Evolutionary conservation across 2,329 filamentous ascomycete species (phyloP).

Genomic region (Claviceps maximensis): DNA sequence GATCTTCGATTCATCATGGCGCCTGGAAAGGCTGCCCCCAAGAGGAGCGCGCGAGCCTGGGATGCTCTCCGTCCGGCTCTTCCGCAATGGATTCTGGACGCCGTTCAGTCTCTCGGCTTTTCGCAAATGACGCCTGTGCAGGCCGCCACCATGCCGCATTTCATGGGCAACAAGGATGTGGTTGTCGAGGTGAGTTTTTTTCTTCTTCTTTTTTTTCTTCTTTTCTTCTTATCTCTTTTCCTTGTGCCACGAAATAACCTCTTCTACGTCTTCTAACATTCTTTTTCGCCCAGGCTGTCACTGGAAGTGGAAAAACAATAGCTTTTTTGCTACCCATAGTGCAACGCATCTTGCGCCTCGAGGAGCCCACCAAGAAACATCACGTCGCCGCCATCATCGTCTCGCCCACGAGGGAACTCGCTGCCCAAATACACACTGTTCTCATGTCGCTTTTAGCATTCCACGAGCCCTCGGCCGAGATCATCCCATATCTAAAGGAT

Average conservation of each 20-base stretch:
- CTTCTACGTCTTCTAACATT: neutral
- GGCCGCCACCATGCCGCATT: constrained; percentile 77
- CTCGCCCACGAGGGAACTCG: constrained; percentile 81
- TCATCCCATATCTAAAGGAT: constrained; percentile 39
- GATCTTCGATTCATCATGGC: constrained; percentile 18
- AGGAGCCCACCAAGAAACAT: constrained; percentile 76
- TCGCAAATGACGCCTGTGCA: constrained; percentile 87
- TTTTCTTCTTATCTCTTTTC: neutral
- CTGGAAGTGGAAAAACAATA: constrained; percentile 81
- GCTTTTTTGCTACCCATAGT: constrained; percentile 75
- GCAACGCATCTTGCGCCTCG: constrained; percentile 65
- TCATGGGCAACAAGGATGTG: constrained; percentile 81
- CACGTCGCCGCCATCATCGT: constrained; percentile 86
- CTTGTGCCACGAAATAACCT: neutral
- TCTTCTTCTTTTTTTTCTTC: neutral
- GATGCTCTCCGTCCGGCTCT: constrained; percentile 24
- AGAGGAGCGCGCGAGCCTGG: constrained; percentile 37
- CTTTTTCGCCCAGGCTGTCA: constrained; percentile 49
- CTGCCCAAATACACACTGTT: constrained; percentile 78
- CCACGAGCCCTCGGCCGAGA: constrained; percentile 63
- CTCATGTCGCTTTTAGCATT: constrained; percentile 67
- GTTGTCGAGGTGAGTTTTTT: constrained; percentile 56
- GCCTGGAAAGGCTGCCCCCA: constrained; percentile 19
- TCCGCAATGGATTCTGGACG: constrained; percentile 68
- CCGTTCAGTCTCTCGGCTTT: constrained; percentile 75